These are phyloP conservation scores for Cryptococcus hybrid DNA, from an alignment of 1,284 basidiomycete species.

Conservation along the genomic window DNA sequence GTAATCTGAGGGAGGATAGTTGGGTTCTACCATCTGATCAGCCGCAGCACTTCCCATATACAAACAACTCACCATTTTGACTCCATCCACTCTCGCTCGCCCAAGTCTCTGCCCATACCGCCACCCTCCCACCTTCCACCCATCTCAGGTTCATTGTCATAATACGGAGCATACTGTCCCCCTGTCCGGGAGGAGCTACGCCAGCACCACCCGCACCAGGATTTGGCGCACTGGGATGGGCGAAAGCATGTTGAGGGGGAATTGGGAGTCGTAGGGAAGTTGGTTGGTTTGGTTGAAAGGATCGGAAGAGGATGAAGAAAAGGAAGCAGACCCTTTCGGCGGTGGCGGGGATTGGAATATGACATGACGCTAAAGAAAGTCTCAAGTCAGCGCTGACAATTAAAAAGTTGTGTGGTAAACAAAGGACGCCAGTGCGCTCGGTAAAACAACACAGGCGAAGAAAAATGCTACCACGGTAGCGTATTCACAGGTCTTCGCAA, in stretches of 20 bases:
- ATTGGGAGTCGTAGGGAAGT: constrained; percentile 31
- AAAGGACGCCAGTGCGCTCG: no score
- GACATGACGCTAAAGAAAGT: no score
- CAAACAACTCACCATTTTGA: constrained; percentile 54
- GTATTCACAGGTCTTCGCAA: no score
- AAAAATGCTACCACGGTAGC: no score
- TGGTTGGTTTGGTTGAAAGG: constrained; percentile 39
- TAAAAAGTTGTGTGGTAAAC: no score
- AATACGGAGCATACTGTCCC: constrained; percentile 54
- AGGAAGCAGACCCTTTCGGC: constrained; percentile 30
- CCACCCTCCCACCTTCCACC: constrained; percentile 56
- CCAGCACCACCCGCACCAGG: constrained; percentile 33
- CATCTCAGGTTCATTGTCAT: constrained; percentile 73
- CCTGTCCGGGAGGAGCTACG: constrained; percentile 28
- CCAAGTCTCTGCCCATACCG: constrained; percentile 48
- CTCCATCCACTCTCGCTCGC: constrained; percentile 46
- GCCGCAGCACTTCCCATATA: not conserved
- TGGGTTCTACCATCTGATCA: constrained; percentile 6
- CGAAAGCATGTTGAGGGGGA: constrained; percentile 9
- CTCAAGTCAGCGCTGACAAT: no score
- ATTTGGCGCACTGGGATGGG: constrained; percentile 19
- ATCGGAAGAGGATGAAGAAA: constrained; percentile 38
- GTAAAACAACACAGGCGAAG: no score
- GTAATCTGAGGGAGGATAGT: constrained; percentile 36
- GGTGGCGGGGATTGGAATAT: constrained; percentile 29